Base-by-base conservation (phyloP, 345 rosid species). In the Gynandropsis gynandra region DNA sequence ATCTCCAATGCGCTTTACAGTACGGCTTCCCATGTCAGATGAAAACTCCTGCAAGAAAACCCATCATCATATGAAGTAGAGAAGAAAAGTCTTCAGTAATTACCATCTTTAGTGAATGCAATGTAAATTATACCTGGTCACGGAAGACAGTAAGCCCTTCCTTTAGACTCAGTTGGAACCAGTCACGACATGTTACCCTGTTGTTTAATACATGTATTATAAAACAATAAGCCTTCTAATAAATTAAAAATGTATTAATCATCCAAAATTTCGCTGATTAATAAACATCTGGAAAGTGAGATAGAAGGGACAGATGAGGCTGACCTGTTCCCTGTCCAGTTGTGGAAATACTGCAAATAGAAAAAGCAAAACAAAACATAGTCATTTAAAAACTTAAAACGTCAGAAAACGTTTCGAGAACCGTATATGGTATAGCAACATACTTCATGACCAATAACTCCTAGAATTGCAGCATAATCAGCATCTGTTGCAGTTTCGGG, bases 301-400 rank as follows among this genome's bases (percentile, higher is more conserved):
- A 50, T 38, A 20, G 34, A 46, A 50, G 56, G 1, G 17, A 66
- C 12, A 16, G 8, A 34, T 14, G 52, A 42, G 57, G 49, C 67
- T 67, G 72, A 89, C 98, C 98, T 92, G 81, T 87, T 85, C 62
- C 99, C 99, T 49, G 99, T 93, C 99, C 99, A 93, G 68, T 93
- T 93, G 83, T 93, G 97, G 75, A 93, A 93, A 70, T 88, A 93
- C 99, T 93, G 82, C 83, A 78, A 31, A 54, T 34, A 64, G 21
- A 71, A 19, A 47, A 50, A 51, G n/a, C n/a, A 68, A 60, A 48
- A 21, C 37, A 61, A 64, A 57, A 36, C 16, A 50, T 31, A 31
- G 56, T 76, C 46, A 66, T 2, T 38, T 33, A 31, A 65, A 47
- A 42, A 16, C 5, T 5, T 39, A 6, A 24, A 27, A 55, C 12